Conservation (phyloP, 768 basidiomycete species). For the Phanerochaete sordida region DNA sequence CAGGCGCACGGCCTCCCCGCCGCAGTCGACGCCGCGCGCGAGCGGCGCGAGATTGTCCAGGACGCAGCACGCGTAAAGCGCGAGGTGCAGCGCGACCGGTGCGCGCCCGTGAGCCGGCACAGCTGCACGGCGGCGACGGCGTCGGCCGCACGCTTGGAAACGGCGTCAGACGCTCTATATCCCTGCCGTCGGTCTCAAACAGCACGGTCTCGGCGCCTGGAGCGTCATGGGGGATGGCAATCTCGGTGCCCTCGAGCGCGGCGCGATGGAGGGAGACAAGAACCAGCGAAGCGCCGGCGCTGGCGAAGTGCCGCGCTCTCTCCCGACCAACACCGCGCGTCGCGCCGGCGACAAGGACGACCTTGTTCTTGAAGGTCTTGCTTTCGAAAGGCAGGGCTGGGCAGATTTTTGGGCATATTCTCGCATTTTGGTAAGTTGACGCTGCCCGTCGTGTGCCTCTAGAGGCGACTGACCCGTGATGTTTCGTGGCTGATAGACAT, state of each 20-base stretch:
- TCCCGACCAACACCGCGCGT: conserved; percentile 22
- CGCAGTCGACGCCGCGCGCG: too few relatives aligned
- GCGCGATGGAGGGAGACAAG: conserved; percentile 13
- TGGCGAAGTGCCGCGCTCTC: conserved; percentile 23
- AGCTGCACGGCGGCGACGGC: too few relatives aligned
- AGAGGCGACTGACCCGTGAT: background rate
- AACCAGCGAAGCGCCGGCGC: conserved; percentile 23
- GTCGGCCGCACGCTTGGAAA: too few relatives aligned
- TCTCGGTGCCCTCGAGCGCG: conserved; percentile 14
- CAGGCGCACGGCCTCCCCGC: too few relatives aligned
- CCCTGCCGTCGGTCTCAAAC: conserved; percentile 20
- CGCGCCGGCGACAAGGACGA: conserved; percentile 23
- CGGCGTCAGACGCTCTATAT: conserved; percentile 18
- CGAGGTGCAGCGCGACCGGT: too few relatives aligned
- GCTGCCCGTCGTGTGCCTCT: background rate
- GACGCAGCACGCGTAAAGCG: too few relatives aligned
- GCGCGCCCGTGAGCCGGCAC: too few relatives aligned
- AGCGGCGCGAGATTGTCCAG: too few relatives aligned
- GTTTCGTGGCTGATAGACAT: background rate
- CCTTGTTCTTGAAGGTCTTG: conserved; percentile 17
- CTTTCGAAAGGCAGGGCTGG: background rate
- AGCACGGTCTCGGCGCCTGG: conserved; percentile 12
- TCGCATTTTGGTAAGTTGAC: background rate
- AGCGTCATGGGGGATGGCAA: conserved; percentile 5
- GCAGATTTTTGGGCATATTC: background rate